A percentile compares a stretch with the other conserved stretches of the same genome.
These are phyloP conservation scores for Calcarisporium arbuscula DNA, from an alignment of 2,329 filamentous ascomycete species.

Conservation along the genomic window DNA sequence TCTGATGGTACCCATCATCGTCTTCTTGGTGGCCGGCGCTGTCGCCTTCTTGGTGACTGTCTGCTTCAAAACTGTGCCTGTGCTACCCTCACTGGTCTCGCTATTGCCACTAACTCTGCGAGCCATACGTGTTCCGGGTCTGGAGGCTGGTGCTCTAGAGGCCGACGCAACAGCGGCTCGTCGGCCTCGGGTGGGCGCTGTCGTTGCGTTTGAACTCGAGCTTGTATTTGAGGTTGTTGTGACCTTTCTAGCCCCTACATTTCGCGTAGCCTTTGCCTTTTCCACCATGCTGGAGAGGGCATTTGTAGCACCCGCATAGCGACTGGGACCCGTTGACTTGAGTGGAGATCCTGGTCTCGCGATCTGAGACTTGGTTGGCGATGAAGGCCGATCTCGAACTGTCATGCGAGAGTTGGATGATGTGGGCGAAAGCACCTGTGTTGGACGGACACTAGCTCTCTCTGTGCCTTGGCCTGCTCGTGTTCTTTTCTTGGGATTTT, in stretches of 20 bases:
- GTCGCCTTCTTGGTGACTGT: slow-evolving; percentile 28
- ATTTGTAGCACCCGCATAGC: slow-evolving; percentile 34
- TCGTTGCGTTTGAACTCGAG: slow-evolving; percentile 30
- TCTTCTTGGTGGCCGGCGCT: slow-evolving; percentile 38
- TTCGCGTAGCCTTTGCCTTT: slow-evolving; percentile 51
- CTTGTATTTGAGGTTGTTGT: slow-evolving; percentile 38
- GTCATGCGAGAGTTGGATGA: slow-evolving; percentile 70
- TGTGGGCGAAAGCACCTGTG: slow-evolving; percentile 71
- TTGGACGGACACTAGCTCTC: slow-evolving; percentile 30
- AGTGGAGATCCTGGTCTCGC: slow-evolving; percentile 55
- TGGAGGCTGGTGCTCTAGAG: slow-evolving; percentile 26
- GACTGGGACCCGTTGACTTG: slow-evolving; percentile 41
- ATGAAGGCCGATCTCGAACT: slow-evolving; percentile 39
- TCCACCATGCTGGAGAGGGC: slow-evolving; percentile 53
- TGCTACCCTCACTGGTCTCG: slow-evolving; percentile 58
- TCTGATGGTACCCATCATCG: slow-evolving; percentile 47
- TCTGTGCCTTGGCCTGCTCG: slow-evolving; percentile 39
- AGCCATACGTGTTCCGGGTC: slow-evolving; percentile 39
- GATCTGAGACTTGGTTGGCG: slow-evolving; percentile 52
- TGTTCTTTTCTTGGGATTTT: slow-evolving; percentile 65
- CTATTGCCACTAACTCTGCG: slow-evolving; percentile 53
- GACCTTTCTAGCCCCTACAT: slow-evolving; percentile 39
- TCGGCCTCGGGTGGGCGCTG: slow-evolving; percentile 25
- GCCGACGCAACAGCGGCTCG: slow-evolving; percentile 30
- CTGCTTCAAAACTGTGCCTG: slow-evolving; percentile 58